Evolutionary conservation across 352 stramenopile species (phyloP), one percentile per base, ranked within the genome.

Genomic region (Globisporangium middletonii): DNA sequence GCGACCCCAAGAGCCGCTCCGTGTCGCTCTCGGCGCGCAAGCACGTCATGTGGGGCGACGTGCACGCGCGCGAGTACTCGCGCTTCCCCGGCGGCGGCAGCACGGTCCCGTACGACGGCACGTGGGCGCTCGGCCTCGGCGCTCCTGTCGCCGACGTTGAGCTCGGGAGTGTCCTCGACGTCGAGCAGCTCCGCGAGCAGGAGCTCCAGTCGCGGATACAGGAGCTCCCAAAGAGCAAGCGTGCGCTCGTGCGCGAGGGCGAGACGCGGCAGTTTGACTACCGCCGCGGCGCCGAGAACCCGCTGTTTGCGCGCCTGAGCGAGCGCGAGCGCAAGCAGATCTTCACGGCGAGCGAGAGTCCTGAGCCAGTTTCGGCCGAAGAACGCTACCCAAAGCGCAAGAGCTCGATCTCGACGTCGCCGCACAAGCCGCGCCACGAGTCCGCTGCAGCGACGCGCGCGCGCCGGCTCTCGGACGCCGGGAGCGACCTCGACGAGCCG

Each of bases 231-330:
- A 89, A 86, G 62, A 66, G 69, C 54, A 73, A 88, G 52, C 75
- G 79, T 8, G 59, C 62, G 3, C 66, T 74, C 19, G 77, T 90
- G 5, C 73, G 75, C 26, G 67, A 78, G 19, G 78, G 80, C 23
- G 83, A 93, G 57, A 93, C 83, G 12, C 77, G 83, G 9, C 83
- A 93, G 60, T 93, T 93, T 43, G 83, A 93, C 63, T 93, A 93
- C 59, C 73, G 72, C 46, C 69, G 71, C n/a, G 81, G 83, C 11
- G 64, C 72, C 18, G 71, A 84, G 38, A 93, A 93, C 47, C 83
- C 83, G n/a, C 68, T 92, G n/a, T 89, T 94, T 57, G 63, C 69
- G 27, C 73, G 84, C 5, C 58, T 94, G 55, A 86, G 55, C 19
- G 84, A 94, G 54, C 59, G 70, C 9, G 78, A 92, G 56, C 79